These are phyloP conservation scores for Echites panduratus DNA, from an alignment of 257 asterid species.

Conservation along the genomic window DNA sequence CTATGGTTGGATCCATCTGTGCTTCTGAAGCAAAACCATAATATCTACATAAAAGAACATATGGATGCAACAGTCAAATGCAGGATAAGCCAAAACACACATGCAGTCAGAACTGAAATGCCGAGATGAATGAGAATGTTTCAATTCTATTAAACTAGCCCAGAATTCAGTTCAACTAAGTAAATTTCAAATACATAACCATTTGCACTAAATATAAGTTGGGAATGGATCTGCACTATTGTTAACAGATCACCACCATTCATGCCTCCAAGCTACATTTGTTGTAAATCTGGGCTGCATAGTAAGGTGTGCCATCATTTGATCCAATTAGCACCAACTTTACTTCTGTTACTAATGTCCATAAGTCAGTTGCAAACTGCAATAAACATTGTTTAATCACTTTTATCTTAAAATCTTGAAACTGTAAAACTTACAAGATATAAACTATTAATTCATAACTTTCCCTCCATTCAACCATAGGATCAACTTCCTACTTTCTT, in stretches of 20 bases:
- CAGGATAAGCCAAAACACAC: not conserved
- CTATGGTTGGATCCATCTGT: slow-evolving; percentile 90
- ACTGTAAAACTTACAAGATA: not conserved
- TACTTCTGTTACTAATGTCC: not conserved
- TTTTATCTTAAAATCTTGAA: not conserved
- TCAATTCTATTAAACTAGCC: not conserved
- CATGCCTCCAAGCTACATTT: not conserved
- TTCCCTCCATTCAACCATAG: not conserved
- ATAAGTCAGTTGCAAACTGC: not conserved
- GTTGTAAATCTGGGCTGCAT: not conserved
- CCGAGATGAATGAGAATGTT: not conserved
- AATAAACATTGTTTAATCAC: not conserved
- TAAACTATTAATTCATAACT: not conserved
- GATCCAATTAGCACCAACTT: not conserved
- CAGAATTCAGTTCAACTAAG: not conserved
- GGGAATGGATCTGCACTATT: no score
- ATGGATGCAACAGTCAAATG: slow-evolving; percentile 11
- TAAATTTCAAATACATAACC: not conserved
- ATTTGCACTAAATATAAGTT: not conserved
- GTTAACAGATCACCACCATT: not conserved
- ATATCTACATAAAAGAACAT: slow-evolving; percentile 46
- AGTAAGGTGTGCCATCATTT: not conserved
- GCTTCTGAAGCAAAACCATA: slow-evolving; percentile 97
- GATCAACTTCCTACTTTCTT: not conserved
- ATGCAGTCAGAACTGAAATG: not conserved